Percentiles rank a stretch among this genome's conserved stretches.
These are phyloP conservation scores for Limonium bicolor DNA, from an alignment of 148 eudicot species.

Conservation along the genomic window DNA sequence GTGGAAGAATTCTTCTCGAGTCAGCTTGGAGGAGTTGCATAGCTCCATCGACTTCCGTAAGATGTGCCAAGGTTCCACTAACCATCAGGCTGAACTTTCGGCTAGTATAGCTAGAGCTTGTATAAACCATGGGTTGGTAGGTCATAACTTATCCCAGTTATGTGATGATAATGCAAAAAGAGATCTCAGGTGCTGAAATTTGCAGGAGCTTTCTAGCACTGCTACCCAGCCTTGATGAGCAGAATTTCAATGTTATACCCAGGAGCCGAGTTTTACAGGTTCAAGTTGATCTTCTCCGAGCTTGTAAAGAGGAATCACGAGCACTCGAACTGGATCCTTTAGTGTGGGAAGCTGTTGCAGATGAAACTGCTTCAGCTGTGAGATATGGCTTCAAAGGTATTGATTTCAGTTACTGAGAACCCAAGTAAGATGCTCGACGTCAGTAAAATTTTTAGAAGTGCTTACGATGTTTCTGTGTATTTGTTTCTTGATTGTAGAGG, in stretches of 20 bases:
- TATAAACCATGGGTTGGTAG: slow-evolving; percentile 72
- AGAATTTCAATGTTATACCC: slow-evolving; percentile 59
- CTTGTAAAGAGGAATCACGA: slow-evolving; percentile 38
- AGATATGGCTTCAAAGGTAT: slow-evolving; percentile 93
- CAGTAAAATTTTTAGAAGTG: no score
- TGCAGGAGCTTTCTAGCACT: slow-evolving; percentile 52
- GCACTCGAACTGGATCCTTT: slow-evolving; percentile 54
- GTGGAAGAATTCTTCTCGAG: slow-evolving; percentile 57
- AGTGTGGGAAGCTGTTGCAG: slow-evolving; percentile 95
- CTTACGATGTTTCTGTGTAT: not conserved
- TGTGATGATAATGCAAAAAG: slow-evolving; percentile 65
- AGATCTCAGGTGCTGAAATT: slow-evolving; percentile 40
- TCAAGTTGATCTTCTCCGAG: slow-evolving; percentile 75
- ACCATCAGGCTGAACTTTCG: slow-evolving; percentile 87
- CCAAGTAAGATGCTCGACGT: no score
- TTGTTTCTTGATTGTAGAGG: slow-evolving; percentile 25
- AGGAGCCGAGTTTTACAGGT: slow-evolving; percentile 87
- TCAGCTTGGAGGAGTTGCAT: slow-evolving; percentile 88
- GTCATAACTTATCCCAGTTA: slow-evolving; percentile 77
- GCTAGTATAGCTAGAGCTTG: slow-evolving; percentile 76
- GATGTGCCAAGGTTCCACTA: slow-evolving; percentile 68
- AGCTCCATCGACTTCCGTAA: slow-evolving; percentile 67
- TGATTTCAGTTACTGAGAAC: no score
- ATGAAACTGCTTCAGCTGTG: slow-evolving; percentile 93
- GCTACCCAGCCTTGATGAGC: slow-evolving; percentile 52